phyloP scores from a whole-genome alignment of 176 grass and related monocot species.

The Guadua angustifolia region DNA sequence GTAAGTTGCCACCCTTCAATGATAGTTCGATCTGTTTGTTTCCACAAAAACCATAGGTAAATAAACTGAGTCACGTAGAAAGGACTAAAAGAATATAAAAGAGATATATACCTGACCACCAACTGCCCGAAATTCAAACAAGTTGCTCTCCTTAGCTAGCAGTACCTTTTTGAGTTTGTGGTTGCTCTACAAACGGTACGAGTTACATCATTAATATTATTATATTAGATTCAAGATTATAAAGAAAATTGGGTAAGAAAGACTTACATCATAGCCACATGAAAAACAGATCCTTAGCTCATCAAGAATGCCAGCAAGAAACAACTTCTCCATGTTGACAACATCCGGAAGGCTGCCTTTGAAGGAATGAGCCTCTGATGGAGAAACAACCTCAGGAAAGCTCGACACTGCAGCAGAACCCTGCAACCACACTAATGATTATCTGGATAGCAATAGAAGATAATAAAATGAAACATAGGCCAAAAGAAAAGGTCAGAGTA shows the following conservation, averaged over 20 bases:
- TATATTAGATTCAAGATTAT: slow-evolving; percentile 29
- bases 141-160: slow-evolving; percentile 72
- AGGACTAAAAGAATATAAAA: slow-evolving; percentile 30
- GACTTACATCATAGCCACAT: slow-evolving; percentile 82
- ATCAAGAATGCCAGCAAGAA: slow-evolving; percentile 91
- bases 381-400: slow-evolving; percentile 61
- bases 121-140: slow-evolving; percentile 94
- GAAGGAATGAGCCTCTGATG: slow-evolving; percentile 52
- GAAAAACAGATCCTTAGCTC: slow-evolving; percentile 87
- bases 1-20: slow-evolving; percentile 73
- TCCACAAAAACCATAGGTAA: slow-evolving; percentile 26
- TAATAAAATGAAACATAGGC: slow-evolving; percentile 18
- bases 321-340: slow-evolving; percentile 76
- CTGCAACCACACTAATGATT: slow-evolving; percentile 53
- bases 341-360: slow-evolving; percentile 56
- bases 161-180: slow-evolving; percentile 78
- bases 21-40: slow-evolving; percentile 88
- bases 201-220: slow-evolving; percentile 27
- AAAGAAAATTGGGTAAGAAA: slow-evolving; percentile 29
- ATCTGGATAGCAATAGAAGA: slow-evolving; percentile 38
- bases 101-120: slow-evolving; percentile 74
- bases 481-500: slow-evolving; percentile 49
- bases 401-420: slow-evolving; percentile 66
- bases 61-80: slow-evolving; percentile 30
- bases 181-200: slow-evolving; percentile 59